Evolutionary conservation across 164 flowering plant genomes (phyloP).

Genomic region (Brasenia schreberi): DNA sequence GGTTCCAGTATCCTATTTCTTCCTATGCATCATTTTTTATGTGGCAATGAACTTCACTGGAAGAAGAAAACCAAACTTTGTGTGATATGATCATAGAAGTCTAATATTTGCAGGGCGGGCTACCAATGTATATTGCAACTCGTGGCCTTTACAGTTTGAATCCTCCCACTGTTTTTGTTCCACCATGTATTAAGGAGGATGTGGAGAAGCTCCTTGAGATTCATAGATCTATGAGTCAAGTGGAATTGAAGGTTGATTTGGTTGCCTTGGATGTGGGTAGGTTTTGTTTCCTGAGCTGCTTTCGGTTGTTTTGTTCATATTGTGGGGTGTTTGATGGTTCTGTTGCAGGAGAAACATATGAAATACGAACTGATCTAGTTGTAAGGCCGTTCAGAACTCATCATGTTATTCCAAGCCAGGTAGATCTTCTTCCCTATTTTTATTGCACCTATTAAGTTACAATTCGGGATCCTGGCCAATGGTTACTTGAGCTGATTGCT

Average conservation of each 20-base stretch:
- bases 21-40: not conserved
- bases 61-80: not conserved
- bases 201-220: constrained; percentile 80
- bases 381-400: constrained; percentile 79
- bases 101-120: constrained; percentile 58
- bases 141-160: constrained; percentile 85
- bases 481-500: not conserved
- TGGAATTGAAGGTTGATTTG: constrained; percentile 65
- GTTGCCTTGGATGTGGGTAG: constrained; percentile 83
- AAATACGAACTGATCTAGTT: constrained; percentile 78
- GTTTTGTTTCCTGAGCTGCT: constrained; percentile 6
- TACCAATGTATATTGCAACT: constrained; percentile 96
- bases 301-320: not conserved
- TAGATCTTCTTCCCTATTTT: constrained; percentile 10
- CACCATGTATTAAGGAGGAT: constrained; percentile 83
- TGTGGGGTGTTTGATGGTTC: not conserved
- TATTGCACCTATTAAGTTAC: not conserved
- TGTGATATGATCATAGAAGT: not conserved
- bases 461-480: not conserved
- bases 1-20: not conserved
- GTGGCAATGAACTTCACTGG: not conserved
- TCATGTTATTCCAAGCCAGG: constrained; percentile 99
- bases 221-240: constrained; percentile 69
- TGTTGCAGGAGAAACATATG: constrained; percentile 83
- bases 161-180: constrained; percentile 88